Conservation (phyloP, 2,329 filamentous ascomycete genomes). For the Trichocomaceae sp. region DNA sequence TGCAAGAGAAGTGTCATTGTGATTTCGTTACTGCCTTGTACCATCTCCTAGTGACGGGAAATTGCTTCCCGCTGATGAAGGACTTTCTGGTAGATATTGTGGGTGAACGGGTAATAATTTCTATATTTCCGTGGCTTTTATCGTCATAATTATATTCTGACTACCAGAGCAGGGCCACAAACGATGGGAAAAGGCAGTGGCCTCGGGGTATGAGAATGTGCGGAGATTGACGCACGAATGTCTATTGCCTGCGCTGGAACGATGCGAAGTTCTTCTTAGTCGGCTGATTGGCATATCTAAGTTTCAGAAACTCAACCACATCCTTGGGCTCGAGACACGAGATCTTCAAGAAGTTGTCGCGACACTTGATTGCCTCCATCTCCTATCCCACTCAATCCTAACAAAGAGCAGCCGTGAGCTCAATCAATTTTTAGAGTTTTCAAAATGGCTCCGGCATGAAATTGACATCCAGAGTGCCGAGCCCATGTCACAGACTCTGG, state of each 20-base stretch:
- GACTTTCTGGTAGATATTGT: conserved; percentile 87
- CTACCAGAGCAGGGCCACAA: conserved; percentile 64
- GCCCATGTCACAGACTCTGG: conserved; percentile 49
- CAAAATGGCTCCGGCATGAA: conserved; percentile 73
- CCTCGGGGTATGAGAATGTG: conserved; percentile 68
- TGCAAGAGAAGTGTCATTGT: conserved; percentile 59
- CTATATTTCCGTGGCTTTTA: neutral
- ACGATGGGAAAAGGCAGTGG: conserved; percentile 85
- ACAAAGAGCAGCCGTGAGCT: conserved; percentile 68
- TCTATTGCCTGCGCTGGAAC: conserved; percentile 78
- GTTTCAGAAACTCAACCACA: conserved; percentile 62
- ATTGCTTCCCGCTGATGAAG: conserved; percentile 65
- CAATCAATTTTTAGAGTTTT: conserved; percentile 69
- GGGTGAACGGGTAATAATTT: conserved; percentile 60
- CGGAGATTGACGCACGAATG: conserved; percentile 77
- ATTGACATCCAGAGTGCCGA: conserved; percentile 70
- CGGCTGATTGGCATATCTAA: conserved; percentile 76
- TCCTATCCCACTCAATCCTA: conserved; percentile 68
- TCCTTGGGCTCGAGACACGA: conserved; percentile 59
- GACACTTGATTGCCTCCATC: conserved; percentile 64
- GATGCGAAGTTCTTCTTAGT: conserved; percentile 72
- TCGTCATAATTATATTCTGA: conserved; percentile 7
- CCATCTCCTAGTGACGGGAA: conserved; percentile 76
- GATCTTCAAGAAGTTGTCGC: conserved; percentile 60
- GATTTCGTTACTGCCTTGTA: conserved; percentile 69